Evolutionary conservation across 192 early-diverging fungal species (phyloP).

Genomic region (Globomyces pollinis-pini): DNA sequence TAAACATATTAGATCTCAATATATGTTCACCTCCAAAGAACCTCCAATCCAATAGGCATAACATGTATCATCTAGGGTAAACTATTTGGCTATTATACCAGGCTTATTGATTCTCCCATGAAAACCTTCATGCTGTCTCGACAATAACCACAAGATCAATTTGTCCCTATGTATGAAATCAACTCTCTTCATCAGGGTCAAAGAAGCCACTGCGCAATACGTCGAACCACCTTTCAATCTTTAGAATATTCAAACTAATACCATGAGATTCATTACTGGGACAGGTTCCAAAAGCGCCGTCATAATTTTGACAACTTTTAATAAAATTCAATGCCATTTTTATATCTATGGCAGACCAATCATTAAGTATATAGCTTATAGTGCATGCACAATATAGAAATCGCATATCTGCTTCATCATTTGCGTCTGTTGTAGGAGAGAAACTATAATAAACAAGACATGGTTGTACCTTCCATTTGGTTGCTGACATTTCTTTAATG

Average conservation of each 20-base stretch:
- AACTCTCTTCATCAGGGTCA: conserved; percentile 58
- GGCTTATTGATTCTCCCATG: conserved; percentile 83
- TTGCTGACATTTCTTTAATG: conserved; percentile 62
- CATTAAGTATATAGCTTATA: conserved; percentile 72
- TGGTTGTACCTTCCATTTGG: conserved; percentile 69
- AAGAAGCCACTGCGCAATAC: conserved; percentile 81
- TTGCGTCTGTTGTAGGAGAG: conserved; percentile 54
- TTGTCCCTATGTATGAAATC: conserved; percentile 34
- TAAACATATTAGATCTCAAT: no score
- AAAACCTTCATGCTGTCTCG: conserved; percentile 76
- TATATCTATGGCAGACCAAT: conserved; percentile 81
- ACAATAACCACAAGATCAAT: conserved; percentile 68
- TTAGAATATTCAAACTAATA: conserved; percentile 7
- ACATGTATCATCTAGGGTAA: conserved; percentile 86
- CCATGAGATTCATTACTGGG: conserved; percentile 80
- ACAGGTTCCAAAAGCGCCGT: conserved; percentile 69
- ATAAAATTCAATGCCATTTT: conserved; percentile 53
- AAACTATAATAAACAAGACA: conserved; percentile 44
- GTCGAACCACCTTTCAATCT: conserved; percentile 81
- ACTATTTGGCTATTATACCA: no score
- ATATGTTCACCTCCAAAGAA: no score
- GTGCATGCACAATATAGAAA: conserved; percentile 88
- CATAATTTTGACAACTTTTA: conserved; percentile 51
- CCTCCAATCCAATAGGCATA: conserved; percentile 98
- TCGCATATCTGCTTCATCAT: conserved; percentile 77